Evolutionary conservation across 1,284 basidiomycete genomes (phyloP), one percentile per base, ranked within the genome.

Genomic region (Boletus mariae): DNA sequence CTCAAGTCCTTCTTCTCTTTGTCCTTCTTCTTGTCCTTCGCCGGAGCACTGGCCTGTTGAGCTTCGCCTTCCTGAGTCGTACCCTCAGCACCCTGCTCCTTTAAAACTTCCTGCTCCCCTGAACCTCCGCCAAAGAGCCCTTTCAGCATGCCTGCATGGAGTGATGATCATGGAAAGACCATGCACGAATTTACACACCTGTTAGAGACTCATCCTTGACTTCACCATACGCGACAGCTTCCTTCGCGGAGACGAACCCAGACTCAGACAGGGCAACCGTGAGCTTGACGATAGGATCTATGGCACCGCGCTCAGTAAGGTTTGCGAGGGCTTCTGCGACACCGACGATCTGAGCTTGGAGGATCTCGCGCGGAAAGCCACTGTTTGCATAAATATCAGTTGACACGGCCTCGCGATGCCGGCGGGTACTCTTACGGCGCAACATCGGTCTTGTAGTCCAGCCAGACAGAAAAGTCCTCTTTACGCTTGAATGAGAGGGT

Each of bases 211-310:
- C 86, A 52, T 88, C 84, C 62, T 87, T 92, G 63, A 88, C 80
- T 60, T 92, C 89, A 17, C 84, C 83, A 59, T 80, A 85, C 2
- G 83, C 87, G 37, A 92, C 67, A 1, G 87, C 86, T 40, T 92
- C 87, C 25, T 83, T 80, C 23, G 94, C 85, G 4, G 85, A 84
- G 8, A 92, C 73, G 61, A 96, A 86, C 9, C 92, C 93, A 49
- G 90, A 91, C 51, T 92, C 87, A 44, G 91, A 92, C 35, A 95
- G 75, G 23, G 82, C 75, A 49, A 96, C 71, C 0, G 90, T 92
- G 5, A 92, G 84, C 69, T 91, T 92, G 58, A 96, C 79, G 7
- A 92, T 82, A 5, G 80, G 88, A 61, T 87, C 86, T 31, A 78
- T 70, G 25, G 84, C 86, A 23, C 85, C 88, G 4, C 76, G 77